A percentile compares a stretch with the other conserved stretches of the same genome.
Evolutionary conservation across 257 asterid genomes (phyloP).

Genomic region (Solanum etuberosum): DNA sequence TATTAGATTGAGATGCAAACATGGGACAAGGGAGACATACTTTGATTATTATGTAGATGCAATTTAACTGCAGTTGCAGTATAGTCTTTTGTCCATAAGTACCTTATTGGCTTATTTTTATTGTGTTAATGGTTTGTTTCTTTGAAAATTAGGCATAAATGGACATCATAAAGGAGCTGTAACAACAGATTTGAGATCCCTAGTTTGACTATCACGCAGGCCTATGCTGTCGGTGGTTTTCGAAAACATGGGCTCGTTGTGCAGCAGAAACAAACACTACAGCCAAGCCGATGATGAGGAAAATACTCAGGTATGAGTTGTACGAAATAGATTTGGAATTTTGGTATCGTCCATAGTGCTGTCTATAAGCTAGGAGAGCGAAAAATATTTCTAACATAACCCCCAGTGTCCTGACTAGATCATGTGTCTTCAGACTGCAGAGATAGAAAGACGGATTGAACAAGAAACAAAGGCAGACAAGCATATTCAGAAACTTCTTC

Average conservation of each 20-base stretch:
- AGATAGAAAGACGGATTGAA: conserved; percentile 91
- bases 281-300: conserved; percentile 71
- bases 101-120: neutral
- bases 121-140: neutral
- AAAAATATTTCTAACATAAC: neutral
- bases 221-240: conserved; percentile 36
- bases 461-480: conserved; percentile 94
- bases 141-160: conserved; percentile 13
- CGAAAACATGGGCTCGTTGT: conserved; percentile 73
- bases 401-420: neutral
- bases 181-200: conserved; percentile 11
- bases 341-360: neutral
- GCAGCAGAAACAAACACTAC: conserved; percentile 68
- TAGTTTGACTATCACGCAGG: conserved; percentile 22
- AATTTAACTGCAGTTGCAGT: neutral
- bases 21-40: neutral
- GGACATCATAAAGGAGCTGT: conserved; percentile 17
- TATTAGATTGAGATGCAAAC: neutral
- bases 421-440: conserved; percentile 63
- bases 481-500: conserved; percentile 92
- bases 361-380: neutral
- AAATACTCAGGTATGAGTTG: conserved; percentile 55
- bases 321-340: neutral
- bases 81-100: neutral
- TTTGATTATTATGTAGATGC: neutral